Conservation (phyloP, 345 rosid species). For the Melaleuca quinquenervia region DNA sequence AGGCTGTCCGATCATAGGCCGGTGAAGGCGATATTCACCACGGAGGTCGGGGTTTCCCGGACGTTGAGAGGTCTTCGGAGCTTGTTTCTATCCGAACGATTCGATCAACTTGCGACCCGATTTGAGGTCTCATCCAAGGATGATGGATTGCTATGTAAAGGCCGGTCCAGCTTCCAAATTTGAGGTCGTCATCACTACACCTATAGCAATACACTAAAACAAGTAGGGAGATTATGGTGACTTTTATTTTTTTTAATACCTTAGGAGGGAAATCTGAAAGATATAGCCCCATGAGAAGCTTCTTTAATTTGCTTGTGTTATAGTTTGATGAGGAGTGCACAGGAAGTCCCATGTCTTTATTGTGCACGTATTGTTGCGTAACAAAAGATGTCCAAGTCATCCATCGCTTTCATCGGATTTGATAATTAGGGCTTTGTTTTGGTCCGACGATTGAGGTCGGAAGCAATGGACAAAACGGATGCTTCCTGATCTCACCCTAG, state of each 20-base stretch:
- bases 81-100: constrained; percentile 43
- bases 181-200: not conserved
- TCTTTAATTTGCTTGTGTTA: not conserved
- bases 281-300: not conserved
- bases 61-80: not conserved
- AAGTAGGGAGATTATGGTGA: not conserved
- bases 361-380: not conserved
- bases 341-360: not conserved
- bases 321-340: not conserved
- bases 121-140: constrained; percentile 16
- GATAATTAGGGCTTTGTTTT: not conserved
- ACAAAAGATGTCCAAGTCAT: not conserved
- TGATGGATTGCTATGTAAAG: constrained; percentile 10
- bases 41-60: not conserved
- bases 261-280: not conserved
- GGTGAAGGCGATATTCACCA: not conserved
- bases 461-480: not conserved
- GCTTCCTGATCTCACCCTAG: not conserved
- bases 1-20: constrained; percentile 1
- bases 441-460: not conserved
- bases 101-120: constrained; percentile 18
- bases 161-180: constrained; percentile 19
- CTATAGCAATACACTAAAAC: not conserved
- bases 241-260: not conserved
- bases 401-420: not conserved